phyloP scores from a whole-genome alignment of 2,329 filamentous ascomycete species.

The Penicillium thymicola region DNA sequence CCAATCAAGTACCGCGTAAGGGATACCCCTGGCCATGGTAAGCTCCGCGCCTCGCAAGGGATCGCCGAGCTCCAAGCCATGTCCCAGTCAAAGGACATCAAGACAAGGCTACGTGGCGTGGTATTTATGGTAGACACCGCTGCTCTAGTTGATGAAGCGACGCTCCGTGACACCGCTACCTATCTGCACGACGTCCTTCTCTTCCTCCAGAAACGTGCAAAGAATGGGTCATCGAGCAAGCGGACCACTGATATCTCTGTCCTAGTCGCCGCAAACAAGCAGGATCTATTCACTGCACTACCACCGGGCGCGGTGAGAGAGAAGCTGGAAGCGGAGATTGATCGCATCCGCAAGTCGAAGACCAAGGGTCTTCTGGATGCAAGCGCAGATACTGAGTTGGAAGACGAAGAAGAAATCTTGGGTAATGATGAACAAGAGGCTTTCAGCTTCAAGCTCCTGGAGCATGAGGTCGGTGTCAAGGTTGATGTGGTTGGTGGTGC shows the following conservation, averaged over 20 bases:
- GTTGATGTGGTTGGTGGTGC: slow-evolving; percentile 72
- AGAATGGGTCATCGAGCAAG: slow-evolving; percentile 52
- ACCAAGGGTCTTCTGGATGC: slow-evolving; percentile 81
- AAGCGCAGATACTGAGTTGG: slow-evolving; percentile 58
- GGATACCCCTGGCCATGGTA: slow-evolving; percentile 94
- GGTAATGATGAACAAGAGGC: slow-evolving; percentile 73
- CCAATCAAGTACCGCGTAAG: slow-evolving; percentile 39
- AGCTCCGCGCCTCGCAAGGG: slow-evolving; percentile 67
- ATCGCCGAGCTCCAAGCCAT: slow-evolving; percentile 39
- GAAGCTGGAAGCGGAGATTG: slow-evolving; percentile 76
- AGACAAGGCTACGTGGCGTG: slow-evolving; percentile 60
- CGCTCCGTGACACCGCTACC: slow-evolving; percentile 68
- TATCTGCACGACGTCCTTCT: slow-evolving; percentile 92
- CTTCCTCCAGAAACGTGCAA: slow-evolving; percentile 69
- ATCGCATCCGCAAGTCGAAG: slow-evolving; percentile 69
- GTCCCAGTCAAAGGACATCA: slow-evolving; percentile 32
- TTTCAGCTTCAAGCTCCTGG: slow-evolving; percentile 78
- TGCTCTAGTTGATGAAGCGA: slow-evolving; percentile 48
- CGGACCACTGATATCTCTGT: slow-evolving; percentile 64
- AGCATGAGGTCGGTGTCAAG: slow-evolving; percentile 71
- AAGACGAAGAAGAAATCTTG: slow-evolving; percentile 76
- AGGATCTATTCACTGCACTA: slow-evolving; percentile 89
- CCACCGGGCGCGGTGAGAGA: slow-evolving; percentile 72
- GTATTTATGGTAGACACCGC: slow-evolving; percentile 89
- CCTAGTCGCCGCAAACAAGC: slow-evolving; percentile 88